Percentiles rank a stretch among this genome's conserved stretches.
Evolutionary conservation across 78 protist genomes (phyloP).

Genomic region (Isochrysis galbana): DNA sequence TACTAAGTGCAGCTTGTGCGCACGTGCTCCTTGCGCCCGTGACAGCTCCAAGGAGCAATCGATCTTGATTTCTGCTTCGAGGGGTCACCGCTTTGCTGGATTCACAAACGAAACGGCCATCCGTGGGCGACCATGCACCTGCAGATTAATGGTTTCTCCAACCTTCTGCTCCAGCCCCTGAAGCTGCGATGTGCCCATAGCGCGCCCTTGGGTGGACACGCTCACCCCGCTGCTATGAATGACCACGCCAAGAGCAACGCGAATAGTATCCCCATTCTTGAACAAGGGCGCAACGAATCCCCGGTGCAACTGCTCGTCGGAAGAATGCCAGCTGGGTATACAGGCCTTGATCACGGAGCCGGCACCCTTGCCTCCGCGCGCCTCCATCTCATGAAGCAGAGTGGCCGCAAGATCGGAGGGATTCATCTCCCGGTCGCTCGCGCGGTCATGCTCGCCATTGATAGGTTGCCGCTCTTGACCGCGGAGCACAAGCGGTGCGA

Average conservation of each 20-base stretch:
- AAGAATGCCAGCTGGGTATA: background rate
- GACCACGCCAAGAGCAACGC: background rate
- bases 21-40: no score
- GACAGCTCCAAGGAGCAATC: no score
- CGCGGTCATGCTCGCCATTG: background rate
- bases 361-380: background rate
- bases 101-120: background rate
- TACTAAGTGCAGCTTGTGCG: no score
- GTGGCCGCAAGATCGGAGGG: background rate
- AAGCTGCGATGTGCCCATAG: background rate
- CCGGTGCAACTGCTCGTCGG: background rate
- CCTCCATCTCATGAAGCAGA: background rate
- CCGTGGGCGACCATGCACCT: background rate
- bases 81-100: no score
- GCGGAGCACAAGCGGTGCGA: slow-evolving; percentile 8
- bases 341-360: background rate
- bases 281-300: background rate
- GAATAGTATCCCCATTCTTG: background rate
- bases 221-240: background rate
- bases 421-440: background rate
- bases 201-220: background rate
- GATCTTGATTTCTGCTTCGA: no score
- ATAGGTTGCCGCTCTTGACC: background rate
- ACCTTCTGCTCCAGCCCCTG: background rate
- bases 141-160: background rate